phyloP scores from a whole-genome alignment of 192 early-diverging fungal species.

The Umbelopsis sp. region DNA sequence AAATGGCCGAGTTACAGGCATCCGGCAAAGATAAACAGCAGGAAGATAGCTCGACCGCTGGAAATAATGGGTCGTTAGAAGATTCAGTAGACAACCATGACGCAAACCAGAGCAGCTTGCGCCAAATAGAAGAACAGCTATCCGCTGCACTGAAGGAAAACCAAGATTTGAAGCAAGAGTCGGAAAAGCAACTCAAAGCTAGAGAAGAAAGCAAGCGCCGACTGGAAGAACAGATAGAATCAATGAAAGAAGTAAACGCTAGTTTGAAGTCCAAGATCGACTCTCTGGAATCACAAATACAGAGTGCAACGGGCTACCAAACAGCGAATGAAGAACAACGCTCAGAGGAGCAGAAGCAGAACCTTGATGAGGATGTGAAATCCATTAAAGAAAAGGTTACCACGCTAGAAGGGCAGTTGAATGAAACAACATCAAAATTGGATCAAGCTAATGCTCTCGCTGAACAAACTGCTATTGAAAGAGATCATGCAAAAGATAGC shows the following conservation, averaged over 20 bases:
- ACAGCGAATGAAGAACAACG: not conserved
- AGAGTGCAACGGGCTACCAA: not conserved
- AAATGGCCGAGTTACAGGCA: not conserved
- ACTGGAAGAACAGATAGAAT: not conserved
- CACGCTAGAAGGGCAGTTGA: not conserved
- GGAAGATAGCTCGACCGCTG: not conserved
- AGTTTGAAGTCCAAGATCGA: slow-evolving; percentile 5
- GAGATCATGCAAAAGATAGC: not conserved
- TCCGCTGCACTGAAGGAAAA: not conserved
- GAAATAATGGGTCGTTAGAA: not conserved
- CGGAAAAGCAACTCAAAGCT: not conserved
- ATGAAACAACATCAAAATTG: not conserved
- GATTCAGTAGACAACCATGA: not conserved
- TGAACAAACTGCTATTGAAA: not conserved
- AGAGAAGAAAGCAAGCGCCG: not conserved
- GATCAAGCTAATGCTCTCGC: not conserved
- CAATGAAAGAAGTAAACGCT: not conserved
- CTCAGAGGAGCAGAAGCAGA: not conserved
- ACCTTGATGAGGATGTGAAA: not conserved
- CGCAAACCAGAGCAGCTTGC: not conserved
- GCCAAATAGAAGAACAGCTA: not conserved
- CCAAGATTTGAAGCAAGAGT: not conserved
- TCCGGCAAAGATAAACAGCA: not conserved
- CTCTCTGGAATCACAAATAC: not conserved
- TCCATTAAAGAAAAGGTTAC: too few relatives aligned